Percentiles rank a stretch among this genome's conserved stretches.
These are phyloP conservation scores for Sporothrix protearum DNA, from an alignment of 2,329 filamentous ascomycete genomes.

Conservation along the genomic window DNA sequence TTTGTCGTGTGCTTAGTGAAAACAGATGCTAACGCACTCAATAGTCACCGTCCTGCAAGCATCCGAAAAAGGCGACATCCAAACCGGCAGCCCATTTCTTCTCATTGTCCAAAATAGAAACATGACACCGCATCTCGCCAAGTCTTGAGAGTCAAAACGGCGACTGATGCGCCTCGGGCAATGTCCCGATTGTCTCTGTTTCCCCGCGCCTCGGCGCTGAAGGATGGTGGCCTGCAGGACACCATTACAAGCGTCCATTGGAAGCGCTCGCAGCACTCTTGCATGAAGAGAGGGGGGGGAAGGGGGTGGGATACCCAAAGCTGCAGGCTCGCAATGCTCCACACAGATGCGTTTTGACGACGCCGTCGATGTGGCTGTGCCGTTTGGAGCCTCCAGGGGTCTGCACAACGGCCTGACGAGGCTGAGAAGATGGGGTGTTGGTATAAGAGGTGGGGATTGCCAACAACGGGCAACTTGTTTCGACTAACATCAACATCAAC, in stretches of 20 bases:
- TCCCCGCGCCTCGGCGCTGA: background rate
- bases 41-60: background rate
- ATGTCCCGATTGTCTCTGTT: background rate
- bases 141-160: background rate
- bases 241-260: background rate
- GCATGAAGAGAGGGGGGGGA: background rate
- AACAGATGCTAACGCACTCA: too few species aligned
- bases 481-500: background rate
- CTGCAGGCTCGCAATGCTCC: constrained; percentile 7
- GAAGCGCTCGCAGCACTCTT: background rate
- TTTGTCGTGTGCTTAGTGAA: too few species aligned
- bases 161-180: background rate
- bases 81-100: too few species aligned
- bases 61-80: background rate
- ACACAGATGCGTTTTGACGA: background rate
- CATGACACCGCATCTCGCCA: background rate
- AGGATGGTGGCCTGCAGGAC: background rate
- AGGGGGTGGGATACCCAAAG: background rate
- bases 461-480: background rate
- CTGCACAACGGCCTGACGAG: background rate
- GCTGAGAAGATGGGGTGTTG: background rate
- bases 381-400: background rate
- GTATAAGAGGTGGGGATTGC: background rate
- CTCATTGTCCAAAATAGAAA: too few species aligned
- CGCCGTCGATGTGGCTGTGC: background rate